Base-by-base conservation (phyloP, 1,139 yeast genomes). In the Barnettozyma hawaiiensis region DNA sequence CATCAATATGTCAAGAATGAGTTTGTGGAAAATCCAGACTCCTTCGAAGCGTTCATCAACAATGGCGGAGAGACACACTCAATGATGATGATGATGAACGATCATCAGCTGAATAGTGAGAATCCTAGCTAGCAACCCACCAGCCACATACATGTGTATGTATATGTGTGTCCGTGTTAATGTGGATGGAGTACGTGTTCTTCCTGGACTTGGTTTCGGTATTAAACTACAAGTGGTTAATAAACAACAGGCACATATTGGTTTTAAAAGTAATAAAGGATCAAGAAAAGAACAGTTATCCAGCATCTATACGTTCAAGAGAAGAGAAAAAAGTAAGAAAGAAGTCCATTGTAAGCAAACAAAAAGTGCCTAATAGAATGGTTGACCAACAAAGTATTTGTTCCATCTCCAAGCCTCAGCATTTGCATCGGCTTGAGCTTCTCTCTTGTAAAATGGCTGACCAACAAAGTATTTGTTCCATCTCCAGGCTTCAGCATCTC, bases 1-100 rank as follows among this genome's bases (percentile, higher is more conserved):
- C 45, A 52, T 14, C 54, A 48, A 35, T 52, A 46, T 42, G 53
- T 51, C 14, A 51, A 52, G 33, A 54, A 50, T 14, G 47, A 43
- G 22, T 45, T 45, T 31, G 43, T 37, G 9, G 47, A 47, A 3
- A 38, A 27, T n/a, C 32, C 21, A 21, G 44, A 42, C 28, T 22
- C 37, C 2, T 43, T 43, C 31, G 40, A 36, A 33, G 35, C 34
- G n/a, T 46, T 46, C n/a, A 31, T 37, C 22, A 16, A 35, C 20
- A 18, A 34, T 29, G 26, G 24, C 7, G 27, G 36, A 12, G 21
- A 14, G n/a, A 16, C 27, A 3, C 15, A 39, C 5, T 26, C 29
- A 26, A 26, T 14, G n/a, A n/a, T 28, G 22, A 20, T 39, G 35
- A 34, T 39, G 28, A 39, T 39, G 23, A 34, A 33, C 16, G 35